Evolutionary conservation across 108 stramenopile species (phyloP).

Genomic region (Pseudonitzschia multistriata): DNA sequence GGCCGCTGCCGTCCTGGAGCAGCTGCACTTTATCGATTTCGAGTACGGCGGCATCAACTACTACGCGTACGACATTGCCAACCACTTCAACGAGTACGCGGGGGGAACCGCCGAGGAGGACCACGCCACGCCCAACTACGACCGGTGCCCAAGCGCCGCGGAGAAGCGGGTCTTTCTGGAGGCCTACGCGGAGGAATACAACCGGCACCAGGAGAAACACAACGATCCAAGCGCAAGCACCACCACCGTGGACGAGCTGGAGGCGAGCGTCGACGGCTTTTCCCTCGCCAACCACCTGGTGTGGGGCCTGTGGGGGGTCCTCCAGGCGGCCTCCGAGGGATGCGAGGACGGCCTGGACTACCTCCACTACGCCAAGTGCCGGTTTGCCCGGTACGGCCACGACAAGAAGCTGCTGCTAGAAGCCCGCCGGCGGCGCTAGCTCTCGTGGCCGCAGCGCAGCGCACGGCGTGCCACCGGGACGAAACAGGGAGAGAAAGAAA

Average conservation of each 20-base stretch:
- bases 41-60: constrained; percentile 88
- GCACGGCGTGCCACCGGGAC: no score
- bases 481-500: no score
- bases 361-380: constrained; percentile 40
- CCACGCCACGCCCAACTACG: constrained; percentile 62
- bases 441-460: no score
- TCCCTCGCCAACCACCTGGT: constrained; percentile 79
- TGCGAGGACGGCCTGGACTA: constrained; percentile 75
- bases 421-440: no score
- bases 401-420: constrained; percentile 16
- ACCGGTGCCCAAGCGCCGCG: constrained; percentile 43
- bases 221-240: neutral
- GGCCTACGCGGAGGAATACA: constrained; percentile 49
- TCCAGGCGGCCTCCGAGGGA: constrained; percentile 83
- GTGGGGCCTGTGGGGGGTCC: constrained; percentile 88
- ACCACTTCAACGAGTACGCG: constrained; percentile 90
- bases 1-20: neutral
- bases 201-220: neutral
- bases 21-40: constrained; percentile 87
- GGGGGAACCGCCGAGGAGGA: constrained; percentile 60
- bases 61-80: constrained; percentile 84
- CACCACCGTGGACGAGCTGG: constrained; percentile 24
- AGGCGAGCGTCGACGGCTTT: constrained; percentile 62
- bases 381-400: constrained; percentile 32
- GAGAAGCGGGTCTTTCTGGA: constrained; percentile 50